Evolutionary conservation across 2,329 filamentous ascomycete species (phyloP), one percentile per base, ranked within the genome.

Genomic region (Dactylellina haptotyla): DNA sequence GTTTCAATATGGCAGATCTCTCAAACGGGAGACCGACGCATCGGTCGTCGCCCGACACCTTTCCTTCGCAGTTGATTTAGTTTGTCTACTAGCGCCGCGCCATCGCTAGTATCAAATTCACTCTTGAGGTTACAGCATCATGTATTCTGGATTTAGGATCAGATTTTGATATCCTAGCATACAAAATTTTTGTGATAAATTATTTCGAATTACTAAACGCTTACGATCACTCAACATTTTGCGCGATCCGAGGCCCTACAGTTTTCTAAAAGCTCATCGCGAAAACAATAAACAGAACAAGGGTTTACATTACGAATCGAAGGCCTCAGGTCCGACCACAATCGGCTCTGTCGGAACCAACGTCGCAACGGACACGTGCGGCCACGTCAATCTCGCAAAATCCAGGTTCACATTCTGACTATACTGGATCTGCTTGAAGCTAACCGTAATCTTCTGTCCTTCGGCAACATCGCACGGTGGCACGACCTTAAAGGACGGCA

Each of bases 351-450:
- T 51, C 45, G 75, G 75, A 43, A 77, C 67, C 43, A 79, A 53
- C 23, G 79, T 70, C 74, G 80, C 64, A 51, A 79, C 63, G 14
- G 75, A 77, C 14, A 77, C 70, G 69, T 79, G 78, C 63, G 79
- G 79, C 79, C 79, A 80, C 43, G 67, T 77, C 50, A 79, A 56
- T 16, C 56, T 64, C 25, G 67, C 76, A 48, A 80, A 80, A 50
- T 79, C 77, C 30, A 80, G 75, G 16, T 69, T 67, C 34, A 80
- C 79, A n/a, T 25, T 78, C 76, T 82, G 80, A 0, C 80, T 79
- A 41, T 82, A 82, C 64, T 82, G 80, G 9, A 82, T 80, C 77
- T 82, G 80, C 0, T 63, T 79, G 2, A 71, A 79, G 30, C 66
- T 75, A 3, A 78, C 76, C 6, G 54, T 75, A 41, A 78, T 76